Percentiles rank a stretch among this genome's conserved stretches.
Conservation (phyloP, 106 monocot genomes). For the Acanthochlamys bracteata region DNA sequence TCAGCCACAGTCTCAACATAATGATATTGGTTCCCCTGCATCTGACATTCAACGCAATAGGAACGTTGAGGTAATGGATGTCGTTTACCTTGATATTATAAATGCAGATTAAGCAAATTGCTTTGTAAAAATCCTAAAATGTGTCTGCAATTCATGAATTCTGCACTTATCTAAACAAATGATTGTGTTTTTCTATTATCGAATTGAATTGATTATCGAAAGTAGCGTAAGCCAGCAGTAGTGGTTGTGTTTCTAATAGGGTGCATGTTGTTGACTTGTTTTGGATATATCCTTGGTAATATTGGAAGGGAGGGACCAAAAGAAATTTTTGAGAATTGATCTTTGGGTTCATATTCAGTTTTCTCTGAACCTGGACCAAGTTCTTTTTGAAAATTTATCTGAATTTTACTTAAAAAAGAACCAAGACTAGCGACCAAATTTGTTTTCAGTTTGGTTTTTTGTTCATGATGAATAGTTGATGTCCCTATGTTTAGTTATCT, state of each 20-base stretch:
- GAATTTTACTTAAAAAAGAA: too few species aligned
- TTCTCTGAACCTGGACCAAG: too few species aligned
- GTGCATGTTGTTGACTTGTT: too few species aligned
- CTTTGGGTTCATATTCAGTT: neutral
- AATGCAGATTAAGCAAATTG: too few species aligned
- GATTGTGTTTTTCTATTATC: neutral
- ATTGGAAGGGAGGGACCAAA: neutral
- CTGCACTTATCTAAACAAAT: neutral
- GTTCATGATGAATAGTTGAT: neutral
- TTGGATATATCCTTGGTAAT: neutral
- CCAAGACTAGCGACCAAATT: neutral
- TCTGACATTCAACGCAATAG: constrained; percentile 5
- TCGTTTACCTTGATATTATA: too few species aligned
- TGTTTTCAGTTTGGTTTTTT: neutral
- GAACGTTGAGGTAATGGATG: constrained; percentile 14
- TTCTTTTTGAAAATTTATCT: neutral
- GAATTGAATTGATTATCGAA: constrained; percentile 6
- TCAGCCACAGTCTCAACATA: constrained; percentile 7
- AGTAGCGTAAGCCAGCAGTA: too few species aligned
- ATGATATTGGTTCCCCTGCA: neutral
- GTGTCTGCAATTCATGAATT: neutral
- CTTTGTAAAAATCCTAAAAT: neutral
- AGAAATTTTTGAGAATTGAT: neutral
- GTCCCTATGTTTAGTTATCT: too few species aligned
- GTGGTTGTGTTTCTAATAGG: too few species aligned